Conservation (phyloP, 441 rosid genomes). For the Hypseocharis bilobata region DNA sequence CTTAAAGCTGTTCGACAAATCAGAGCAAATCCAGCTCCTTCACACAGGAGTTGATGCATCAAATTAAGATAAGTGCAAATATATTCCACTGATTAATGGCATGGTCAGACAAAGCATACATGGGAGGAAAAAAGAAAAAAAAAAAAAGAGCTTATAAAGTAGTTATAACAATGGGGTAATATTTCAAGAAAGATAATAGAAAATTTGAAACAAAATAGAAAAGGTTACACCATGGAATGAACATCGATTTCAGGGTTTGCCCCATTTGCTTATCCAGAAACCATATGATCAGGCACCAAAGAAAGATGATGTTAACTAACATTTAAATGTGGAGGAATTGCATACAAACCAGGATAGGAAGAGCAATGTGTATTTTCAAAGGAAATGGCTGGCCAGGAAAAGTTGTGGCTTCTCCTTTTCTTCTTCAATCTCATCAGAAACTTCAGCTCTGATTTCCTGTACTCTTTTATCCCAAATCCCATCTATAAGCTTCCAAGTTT, state of each 20-base stretch:
- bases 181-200: too few relatives aligned
- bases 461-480: conserved; percentile 69
- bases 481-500: conserved; percentile 84
- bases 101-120: too few relatives aligned
- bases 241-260: neutral
- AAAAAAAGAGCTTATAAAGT: too few relatives aligned
- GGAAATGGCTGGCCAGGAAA: conserved; percentile 81
- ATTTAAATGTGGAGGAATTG: neutral
- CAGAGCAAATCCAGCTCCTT: neutral
- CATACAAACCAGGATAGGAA: neutral
- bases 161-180: too few relatives aligned
- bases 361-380: conserved; percentile 28
- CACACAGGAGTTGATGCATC: neutral
- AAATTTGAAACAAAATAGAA: too few relatives aligned
- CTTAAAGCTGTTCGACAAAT: neutral
- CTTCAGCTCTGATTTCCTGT: conserved; percentile 58
- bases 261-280: neutral
- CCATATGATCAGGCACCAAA: too few relatives aligned
- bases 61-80: too few relatives aligned
- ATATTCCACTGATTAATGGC: too few relatives aligned
- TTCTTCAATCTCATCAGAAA: conserved; percentile 55
- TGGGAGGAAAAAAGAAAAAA: too few relatives aligned
- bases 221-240: neutral
- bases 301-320: neutral
- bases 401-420: conserved; percentile 67